Conservation (phyloP, 371 early-diverging fungal genomes). For the Mortierella sp. region DNA sequence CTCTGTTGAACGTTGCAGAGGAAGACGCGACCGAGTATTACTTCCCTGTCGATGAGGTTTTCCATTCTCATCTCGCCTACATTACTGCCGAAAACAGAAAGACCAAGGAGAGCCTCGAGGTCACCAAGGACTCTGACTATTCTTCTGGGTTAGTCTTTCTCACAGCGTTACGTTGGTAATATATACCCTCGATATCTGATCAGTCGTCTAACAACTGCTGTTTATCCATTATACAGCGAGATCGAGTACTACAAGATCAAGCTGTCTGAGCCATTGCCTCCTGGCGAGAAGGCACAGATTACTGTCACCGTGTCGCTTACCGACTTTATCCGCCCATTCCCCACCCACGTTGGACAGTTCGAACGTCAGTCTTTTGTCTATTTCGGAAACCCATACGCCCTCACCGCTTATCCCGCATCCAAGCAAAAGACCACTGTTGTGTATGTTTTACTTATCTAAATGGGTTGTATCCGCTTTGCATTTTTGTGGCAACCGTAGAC, state of each 20-base stretch:
- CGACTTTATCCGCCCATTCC: slow-evolving; percentile 73
- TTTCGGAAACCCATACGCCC: slow-evolving; percentile 71
- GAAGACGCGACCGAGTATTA: slow-evolving; percentile 66
- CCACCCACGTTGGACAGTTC: slow-evolving; percentile 77
- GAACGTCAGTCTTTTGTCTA: slow-evolving; percentile 77
- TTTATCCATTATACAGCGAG: slow-evolving; percentile 48
- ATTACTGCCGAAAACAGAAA: slow-evolving; percentile 67
- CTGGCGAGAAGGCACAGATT: slow-evolving; percentile 76
- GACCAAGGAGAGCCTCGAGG: slow-evolving; percentile 58
- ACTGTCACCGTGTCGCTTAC: slow-evolving; percentile 74
- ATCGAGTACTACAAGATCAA: slow-evolving; percentile 72
- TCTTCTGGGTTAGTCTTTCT: slow-evolving; percentile 17
- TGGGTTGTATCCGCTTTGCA: too few relatives aligned
- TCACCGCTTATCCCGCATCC: slow-evolving; percentile 75
- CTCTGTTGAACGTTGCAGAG: slow-evolving; percentile 65
- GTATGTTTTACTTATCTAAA: slow-evolving; percentile 56
- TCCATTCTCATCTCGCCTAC: slow-evolving; percentile 57
- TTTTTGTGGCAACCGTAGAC: too few relatives aligned
- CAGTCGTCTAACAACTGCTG: not conserved
- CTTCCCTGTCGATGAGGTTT: slow-evolving; percentile 60
- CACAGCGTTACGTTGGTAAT: not conserved
- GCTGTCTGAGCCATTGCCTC: slow-evolving; percentile 68
- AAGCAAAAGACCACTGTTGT: slow-evolving; percentile 87
- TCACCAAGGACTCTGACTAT: slow-evolving; percentile 51
- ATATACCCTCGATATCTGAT: not conserved